phyloP scores from a whole-genome alignment of 805 yeast genomes.

The Kuraishia molischiana region DNA sequence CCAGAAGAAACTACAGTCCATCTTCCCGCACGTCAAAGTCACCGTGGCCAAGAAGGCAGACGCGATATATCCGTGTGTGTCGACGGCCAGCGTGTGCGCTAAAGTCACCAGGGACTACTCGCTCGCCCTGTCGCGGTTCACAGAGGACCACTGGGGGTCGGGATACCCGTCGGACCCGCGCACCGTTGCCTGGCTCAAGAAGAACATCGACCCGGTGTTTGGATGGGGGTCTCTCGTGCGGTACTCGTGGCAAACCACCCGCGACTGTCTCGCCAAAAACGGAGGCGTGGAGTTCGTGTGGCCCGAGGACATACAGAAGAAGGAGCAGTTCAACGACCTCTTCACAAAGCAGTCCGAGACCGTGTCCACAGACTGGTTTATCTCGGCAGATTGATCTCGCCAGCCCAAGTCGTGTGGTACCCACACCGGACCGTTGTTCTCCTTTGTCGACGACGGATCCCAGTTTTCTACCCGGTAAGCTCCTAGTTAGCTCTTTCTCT shows the following conservation, averaged over 20 bases:
- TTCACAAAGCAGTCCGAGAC: not conserved
- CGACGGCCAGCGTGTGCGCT: slow-evolving; percentile 93
- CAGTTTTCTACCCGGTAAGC: no score
- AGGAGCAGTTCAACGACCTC: not conserved
- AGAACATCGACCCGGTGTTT: slow-evolving; percentile 56
- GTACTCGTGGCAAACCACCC: slow-evolving; percentile 92
- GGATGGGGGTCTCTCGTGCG: slow-evolving; percentile 80
- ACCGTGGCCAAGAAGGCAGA: slow-evolving; percentile 95
- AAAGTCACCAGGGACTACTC: slow-evolving; percentile 86
- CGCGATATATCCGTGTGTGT: slow-evolving; percentile 81
- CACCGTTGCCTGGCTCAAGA: slow-evolving; percentile 68
- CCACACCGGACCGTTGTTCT: not conserved
- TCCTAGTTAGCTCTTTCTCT: no score
- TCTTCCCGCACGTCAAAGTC: slow-evolving; percentile 63
- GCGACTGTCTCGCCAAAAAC: slow-evolving; percentile 50
- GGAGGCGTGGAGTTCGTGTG: slow-evolving; percentile 51
- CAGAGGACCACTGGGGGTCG: slow-evolving; percentile 54
- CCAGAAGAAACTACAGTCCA: slow-evolving; percentile 57
- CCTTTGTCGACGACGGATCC: not conserved
- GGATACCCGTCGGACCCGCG: slow-evolving; percentile 94
- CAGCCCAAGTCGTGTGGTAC: no score
- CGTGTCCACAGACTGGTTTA: not conserved
- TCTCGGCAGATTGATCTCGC: not conserved
- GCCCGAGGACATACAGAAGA: slow-evolving; percentile 32
- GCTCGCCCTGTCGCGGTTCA: slow-evolving; percentile 25